These are phyloP conservation scores for Kodamaea sp. DNA, from an alignment of 1,139 yeast genomes.

Conservation along the genomic window DNA sequence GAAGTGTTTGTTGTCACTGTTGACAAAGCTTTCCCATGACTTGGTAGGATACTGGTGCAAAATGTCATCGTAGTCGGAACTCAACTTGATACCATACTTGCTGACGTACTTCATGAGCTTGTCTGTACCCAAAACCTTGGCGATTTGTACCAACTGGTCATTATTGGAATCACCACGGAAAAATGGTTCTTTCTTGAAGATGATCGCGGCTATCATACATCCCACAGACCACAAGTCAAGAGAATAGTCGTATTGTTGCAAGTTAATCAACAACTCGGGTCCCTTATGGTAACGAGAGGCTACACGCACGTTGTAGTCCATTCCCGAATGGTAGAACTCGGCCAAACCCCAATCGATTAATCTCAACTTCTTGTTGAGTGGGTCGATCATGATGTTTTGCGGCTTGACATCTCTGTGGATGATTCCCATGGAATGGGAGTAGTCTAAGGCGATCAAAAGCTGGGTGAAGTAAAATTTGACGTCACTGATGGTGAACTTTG, in stretches of 20 bases:
- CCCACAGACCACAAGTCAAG: constrained; percentile 83
- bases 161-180: constrained; percentile 79
- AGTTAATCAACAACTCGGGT: constrained; percentile 73
- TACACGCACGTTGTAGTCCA: constrained; percentile 77
- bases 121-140: constrained; percentile 74
- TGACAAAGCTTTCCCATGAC: constrained; percentile 66
- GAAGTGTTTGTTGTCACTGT: constrained; percentile 51
- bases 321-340: constrained; percentile 77
- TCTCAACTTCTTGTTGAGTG: constrained; percentile 57
- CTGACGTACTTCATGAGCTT: constrained; percentile 58
- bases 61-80: constrained; percentile 65
- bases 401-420: constrained; percentile 86
- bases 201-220: constrained; percentile 75
- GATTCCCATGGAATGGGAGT: constrained; percentile 79
- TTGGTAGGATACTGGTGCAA: constrained; percentile 67
- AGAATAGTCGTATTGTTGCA: constrained; percentile 76
- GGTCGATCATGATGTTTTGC: constrained; percentile 84
- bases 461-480: constrained; percentile 72
- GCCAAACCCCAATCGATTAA: constrained; percentile 87
- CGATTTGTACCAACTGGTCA: constrained; percentile 78
- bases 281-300: constrained; percentile 83
- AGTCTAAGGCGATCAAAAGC: constrained; percentile 69
- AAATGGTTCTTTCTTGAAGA: constrained; percentile 75
- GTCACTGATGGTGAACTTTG: constrained; percentile 61
- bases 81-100: constrained; percentile 62